phyloP scores from a whole-genome alignment of 345 rosid species.

The Citrus inodora region DNA sequence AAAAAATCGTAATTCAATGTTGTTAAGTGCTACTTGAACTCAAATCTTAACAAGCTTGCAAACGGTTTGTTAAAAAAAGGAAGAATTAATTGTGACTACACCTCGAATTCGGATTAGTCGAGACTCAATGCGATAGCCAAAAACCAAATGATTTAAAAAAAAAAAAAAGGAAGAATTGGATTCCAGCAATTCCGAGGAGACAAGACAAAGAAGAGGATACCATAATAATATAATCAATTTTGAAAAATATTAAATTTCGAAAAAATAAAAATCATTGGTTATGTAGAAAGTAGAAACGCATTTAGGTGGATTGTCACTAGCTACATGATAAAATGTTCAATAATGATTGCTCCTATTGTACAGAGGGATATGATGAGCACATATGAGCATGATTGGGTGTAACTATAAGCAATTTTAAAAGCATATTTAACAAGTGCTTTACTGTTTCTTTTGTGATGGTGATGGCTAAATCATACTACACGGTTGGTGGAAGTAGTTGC shows the following conservation, averaged over 20 bases:
- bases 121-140: accelerated
- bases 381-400: slow-evolving; percentile 4
- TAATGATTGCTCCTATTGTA: background rate
- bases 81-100: too few relatives aligned
- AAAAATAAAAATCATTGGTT: too few relatives aligned
- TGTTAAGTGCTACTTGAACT: too few relatives aligned
- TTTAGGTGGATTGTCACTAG: background rate
- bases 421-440: background rate
- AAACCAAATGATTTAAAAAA: too few relatives aligned
- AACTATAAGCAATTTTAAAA: slow-evolving; percentile 6
- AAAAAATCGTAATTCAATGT: too few relatives aligned
- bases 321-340: slow-evolving; percentile 1
- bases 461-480: background rate
- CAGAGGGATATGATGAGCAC: background rate
- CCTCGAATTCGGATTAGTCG: accelerated
- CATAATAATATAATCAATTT: background rate
- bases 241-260: background rate
- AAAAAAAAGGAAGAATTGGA: background rate
- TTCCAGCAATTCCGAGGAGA: background rate
- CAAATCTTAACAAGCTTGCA: too few relatives aligned
- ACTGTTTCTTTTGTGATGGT: background rate
- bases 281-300: background rate
- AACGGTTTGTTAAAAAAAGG: background rate
- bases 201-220: background rate
- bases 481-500: slow-evolving; percentile 17